Conservation (phyloP, 163 green algal genomes). For the Scenedesmus sp. region DNA sequence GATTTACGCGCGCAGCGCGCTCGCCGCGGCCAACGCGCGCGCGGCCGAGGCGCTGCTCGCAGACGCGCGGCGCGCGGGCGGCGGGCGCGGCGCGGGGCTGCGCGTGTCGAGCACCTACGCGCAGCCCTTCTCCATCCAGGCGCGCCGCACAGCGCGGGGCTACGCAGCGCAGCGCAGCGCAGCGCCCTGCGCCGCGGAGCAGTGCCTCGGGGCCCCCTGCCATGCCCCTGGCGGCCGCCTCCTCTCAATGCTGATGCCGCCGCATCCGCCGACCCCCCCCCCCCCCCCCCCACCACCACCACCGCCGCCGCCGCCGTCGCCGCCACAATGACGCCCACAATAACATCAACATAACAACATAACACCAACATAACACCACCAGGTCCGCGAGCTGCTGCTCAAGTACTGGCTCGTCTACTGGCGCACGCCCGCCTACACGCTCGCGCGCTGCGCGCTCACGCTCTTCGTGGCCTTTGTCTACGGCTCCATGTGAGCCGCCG, state of each 20-base stretch:
- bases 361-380: too few species aligned
- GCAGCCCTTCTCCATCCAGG: constrained; percentile 30
- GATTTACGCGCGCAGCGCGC: constrained; percentile 21
- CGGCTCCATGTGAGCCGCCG: constrained; percentile 41
- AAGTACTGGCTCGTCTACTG: constrained; percentile 55
- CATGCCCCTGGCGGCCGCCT: too few species aligned
- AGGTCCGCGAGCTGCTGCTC: constrained; percentile 40
- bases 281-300: too few species aligned
- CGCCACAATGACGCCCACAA: too few species aligned
- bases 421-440: constrained; percentile 53
- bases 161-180: not conserved
- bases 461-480: constrained; percentile 34
- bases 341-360: too few species aligned
- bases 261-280: too few species aligned
- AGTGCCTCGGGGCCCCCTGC: too few species aligned
- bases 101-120: constrained; percentile 31
- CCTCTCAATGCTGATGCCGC: too few species aligned
- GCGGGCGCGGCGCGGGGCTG: constrained; percentile 6
- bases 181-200: too few species aligned
- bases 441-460: constrained; percentile 31
- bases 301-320: too few species aligned
- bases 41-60: constrained; percentile 15
- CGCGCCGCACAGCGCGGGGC: too few species aligned
- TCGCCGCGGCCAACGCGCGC: constrained; percentile 17
- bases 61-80: too few species aligned